Evolutionary conservation across 768 basidiomycete species (phyloP), one percentile per base, ranked within the genome.

Genomic region (Lactarius quietus): DNA sequence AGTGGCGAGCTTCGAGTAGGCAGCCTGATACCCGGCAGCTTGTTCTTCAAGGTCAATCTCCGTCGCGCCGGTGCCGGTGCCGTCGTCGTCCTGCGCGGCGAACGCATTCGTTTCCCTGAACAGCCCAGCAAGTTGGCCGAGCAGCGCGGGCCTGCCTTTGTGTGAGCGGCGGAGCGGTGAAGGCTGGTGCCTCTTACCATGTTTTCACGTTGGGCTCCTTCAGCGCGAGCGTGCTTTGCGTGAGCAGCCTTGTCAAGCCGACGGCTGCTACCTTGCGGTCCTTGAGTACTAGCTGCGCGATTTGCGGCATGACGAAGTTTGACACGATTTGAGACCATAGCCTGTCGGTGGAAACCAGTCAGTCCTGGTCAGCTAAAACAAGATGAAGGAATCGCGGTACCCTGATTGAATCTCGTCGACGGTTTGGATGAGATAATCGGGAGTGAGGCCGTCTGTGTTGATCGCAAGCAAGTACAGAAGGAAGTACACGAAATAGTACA

Each of bases 11-110:
- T 90, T 85, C 59, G 94, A 94, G 78, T 95, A 98, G 5, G 93
- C 91, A 0, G 93, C 92, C 72, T 98, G 97, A 76, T 98, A 98
- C 1, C 94, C 92, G 7, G 89, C 89, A 2, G 84, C 83, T 73
- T 92, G 90, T 73, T 98, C 95, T 72, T 98, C 96, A 66, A 86
- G 87, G 73, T 98, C 96, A 54, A 97, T 86, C 59, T 84, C 85
- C 1, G 90, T 91, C 39, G 92, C 72, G 0, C 84, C 85, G 0
- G 80, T 79, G 48, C 84, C 85, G 0, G 80, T 78, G 53, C 84
- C 78, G 9, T 80, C 74, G 55, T 86, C 84, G n/a, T 86, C 79
- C 6, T 75, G 66, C 26, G 67, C 76, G 0, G 76, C 69, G 72
- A 93, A 82, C 66, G 89, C 83, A 69, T 92, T 88, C 0, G 90